Base-by-base conservation (phyloP, 2,329 filamentous ascomycete genomes). In the Clarireedia paspali region DNA sequence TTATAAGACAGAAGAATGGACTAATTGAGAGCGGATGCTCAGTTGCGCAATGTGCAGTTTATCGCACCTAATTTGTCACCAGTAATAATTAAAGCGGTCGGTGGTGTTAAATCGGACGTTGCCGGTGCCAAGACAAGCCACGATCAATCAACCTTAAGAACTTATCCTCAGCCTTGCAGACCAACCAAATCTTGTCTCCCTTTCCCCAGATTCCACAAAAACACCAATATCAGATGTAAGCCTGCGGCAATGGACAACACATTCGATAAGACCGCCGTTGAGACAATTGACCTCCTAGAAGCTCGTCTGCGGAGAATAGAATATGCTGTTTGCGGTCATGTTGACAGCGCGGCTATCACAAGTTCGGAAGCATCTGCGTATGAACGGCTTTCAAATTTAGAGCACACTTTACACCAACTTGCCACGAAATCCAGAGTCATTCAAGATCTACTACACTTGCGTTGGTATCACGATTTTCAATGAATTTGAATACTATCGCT, bases 201-300 rank as follows among this genome's bases (percentile, higher is more conserved):
- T 53, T 53, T 47, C 44, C 51, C 44, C 51, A 40, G 51, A 53
- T 53, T 40, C 17, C 17, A n/a, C 6, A 40, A 23, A 23, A 39
- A 47, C 26, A 27, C 51, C 12, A 47, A 38, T 34, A 23, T 7
- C 12, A 9, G 23, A 23, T 40, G n/a, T 20, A 20, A 30, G 10
- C 23, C 20, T 17, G 15, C 15, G 9, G 42, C 48, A 47, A 68
- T 67, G 66, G 63, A 64, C n/a, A 60, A 63, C 42, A 60, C 66
- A 5, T 66, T 67, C 39, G 67, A 68, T 44, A 61, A 65, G 48
- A 68, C 64, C 3, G 67, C 68, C 6, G 55, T 56, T 10, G 62
- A 67, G 49, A 69, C 67, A 4, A 67, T 70, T 51, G 66, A 68
- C 53, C 58, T 67, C 5, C 59, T 70, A 3, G 66, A 70, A 54